These are phyloP conservation scores for Mycena albidolilacea DNA, from an alignment of 768 basidiomycete species.

Conservation along the genomic window DNA sequence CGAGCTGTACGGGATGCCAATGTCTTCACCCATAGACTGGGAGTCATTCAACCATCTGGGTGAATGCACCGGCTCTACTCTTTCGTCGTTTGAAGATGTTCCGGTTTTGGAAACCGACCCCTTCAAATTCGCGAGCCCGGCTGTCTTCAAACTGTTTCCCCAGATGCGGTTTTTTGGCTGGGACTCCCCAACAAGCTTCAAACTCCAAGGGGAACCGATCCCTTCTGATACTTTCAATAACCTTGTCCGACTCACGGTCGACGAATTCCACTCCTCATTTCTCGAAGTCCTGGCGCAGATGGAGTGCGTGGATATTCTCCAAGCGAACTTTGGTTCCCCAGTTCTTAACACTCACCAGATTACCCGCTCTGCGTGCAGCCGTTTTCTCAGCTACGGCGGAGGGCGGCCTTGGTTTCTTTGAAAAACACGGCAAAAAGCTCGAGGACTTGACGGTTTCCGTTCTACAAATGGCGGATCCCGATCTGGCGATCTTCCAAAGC, in stretches of 20 bases:
- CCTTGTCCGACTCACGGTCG: conserved; percentile 7
- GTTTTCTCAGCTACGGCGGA: neutral
- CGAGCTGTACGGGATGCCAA: neutral
- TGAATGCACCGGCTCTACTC: neutral
- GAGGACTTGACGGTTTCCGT: conserved; percentile 10
- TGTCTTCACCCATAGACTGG: neutral
- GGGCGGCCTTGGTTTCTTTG: neutral
- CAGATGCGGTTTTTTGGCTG: conserved; percentile 8
- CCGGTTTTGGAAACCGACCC: neutral
- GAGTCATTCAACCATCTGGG: conserved; percentile 5
- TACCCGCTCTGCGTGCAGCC: conserved; percentile 3
- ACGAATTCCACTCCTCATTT: neutral
- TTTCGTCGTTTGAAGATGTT: neutral
- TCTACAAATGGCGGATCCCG: neutral
- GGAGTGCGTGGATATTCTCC: conserved; percentile 11
- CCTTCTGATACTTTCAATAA: neutral
- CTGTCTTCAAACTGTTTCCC: neutral
- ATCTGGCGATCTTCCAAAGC: neutral
- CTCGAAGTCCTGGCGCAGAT: conserved; percentile 6
- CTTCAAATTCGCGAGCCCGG: neutral
- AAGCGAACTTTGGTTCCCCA: neutral
- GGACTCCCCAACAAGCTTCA: conserved; percentile 8
- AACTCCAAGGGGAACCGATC: neutral
- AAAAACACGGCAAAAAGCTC: conserved; percentile 26
- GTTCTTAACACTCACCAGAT: neutral